These are phyloP conservation scores for Tuber brumale DNA, from an alignment of 495 filamentous ascomycete genomes.

Conservation along the genomic window DNA sequence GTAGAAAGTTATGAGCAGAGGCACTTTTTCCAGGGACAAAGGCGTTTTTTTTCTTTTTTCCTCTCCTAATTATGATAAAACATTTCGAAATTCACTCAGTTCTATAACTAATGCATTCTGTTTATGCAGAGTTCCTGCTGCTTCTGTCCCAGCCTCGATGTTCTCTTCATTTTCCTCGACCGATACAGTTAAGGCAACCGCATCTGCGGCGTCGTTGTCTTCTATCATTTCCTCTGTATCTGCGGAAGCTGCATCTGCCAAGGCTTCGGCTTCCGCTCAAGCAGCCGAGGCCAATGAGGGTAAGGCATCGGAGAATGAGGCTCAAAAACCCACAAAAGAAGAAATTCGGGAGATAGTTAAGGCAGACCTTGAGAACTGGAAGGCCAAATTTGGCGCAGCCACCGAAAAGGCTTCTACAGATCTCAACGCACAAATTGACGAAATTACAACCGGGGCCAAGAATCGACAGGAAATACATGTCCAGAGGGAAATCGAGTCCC, in stretches of 20 bases:
- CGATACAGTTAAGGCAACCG: constrained; percentile 27
- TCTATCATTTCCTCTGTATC: constrained; percentile 33
- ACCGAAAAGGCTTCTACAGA: constrained; percentile 73
- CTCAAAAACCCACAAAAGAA: constrained; percentile 45
- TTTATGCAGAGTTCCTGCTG: constrained; percentile 33
- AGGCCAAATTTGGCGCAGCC: constrained; percentile 74
- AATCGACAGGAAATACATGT: constrained; percentile 50
- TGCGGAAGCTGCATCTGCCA: constrained; percentile 29
- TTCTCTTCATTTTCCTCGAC: constrained; percentile 30
- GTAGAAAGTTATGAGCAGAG: constrained; percentile 13
- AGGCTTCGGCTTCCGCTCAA: constrained; percentile 26
- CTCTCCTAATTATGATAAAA: not conserved
- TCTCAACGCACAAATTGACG: constrained; percentile 59
- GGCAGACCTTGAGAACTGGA: constrained; percentile 73
- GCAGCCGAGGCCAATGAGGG: constrained; percentile 17
- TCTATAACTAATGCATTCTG: not conserved
- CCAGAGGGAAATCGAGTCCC: constrained; percentile 42
- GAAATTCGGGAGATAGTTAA: constrained; percentile 61
- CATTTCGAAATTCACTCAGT: not conserved
- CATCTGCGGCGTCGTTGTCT: constrained; percentile 32
- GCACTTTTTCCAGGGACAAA: not conserved
- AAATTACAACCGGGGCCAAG: constrained; percentile 61
- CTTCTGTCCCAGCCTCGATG: constrained; percentile 16
- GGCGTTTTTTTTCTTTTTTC: not conserved
- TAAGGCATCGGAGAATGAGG: constrained; percentile 13